Base-by-base conservation (phyloP, 176 grass and related monocot species). In the Avena insularis region DNA sequence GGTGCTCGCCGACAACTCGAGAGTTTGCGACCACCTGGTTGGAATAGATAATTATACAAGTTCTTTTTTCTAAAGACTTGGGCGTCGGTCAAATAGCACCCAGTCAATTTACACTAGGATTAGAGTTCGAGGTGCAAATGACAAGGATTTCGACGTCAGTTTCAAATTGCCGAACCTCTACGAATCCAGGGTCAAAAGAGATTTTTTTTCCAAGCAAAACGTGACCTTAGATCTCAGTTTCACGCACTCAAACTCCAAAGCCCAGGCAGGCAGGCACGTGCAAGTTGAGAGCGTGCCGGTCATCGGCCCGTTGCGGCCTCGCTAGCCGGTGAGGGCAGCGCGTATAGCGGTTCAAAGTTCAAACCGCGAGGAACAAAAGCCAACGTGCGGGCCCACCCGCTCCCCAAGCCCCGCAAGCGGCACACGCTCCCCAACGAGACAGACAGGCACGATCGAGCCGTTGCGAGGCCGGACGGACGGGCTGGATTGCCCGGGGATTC, bases 371-470 rank as follows among this genome's bases (percentile, higher is more conserved):
- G 20, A 2, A 45, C 35, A 43, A 75, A 4, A 36, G 71, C 77
- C 58, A 40, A 61, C 38, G 15, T 2, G 63, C 1, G n/a, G 84
- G 5, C 57, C 72, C 10, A 43, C n/a, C 33, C 35, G 48, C 11
- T 31, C 61, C 17, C 46, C 9, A 9, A 9, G 0, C 64, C 6
- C 17, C 68, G 48, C 48, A 53, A 40, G 38, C 5, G 38, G 38
- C 19, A 33, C 72, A 78, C 74, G 83, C 74, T 85, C 83, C 83
- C 33, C 84, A 27, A 56, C 13, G 23, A 2, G 61, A 20, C 16
- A 40, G 13, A 38, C 4, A 35, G 13, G 14, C 33, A 1, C 54
- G 15, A 27, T 74, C 40, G 11, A 0, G 9, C 75, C 76, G 77
- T 80, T 31, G 77, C 49, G 6, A 10, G 4, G 4, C 11, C n/a